Evolutionary conservation across 306 rosid genomes (phyloP), one percentile per base, ranked within the genome.

Genomic region (Boehmeria nivea): DNA sequence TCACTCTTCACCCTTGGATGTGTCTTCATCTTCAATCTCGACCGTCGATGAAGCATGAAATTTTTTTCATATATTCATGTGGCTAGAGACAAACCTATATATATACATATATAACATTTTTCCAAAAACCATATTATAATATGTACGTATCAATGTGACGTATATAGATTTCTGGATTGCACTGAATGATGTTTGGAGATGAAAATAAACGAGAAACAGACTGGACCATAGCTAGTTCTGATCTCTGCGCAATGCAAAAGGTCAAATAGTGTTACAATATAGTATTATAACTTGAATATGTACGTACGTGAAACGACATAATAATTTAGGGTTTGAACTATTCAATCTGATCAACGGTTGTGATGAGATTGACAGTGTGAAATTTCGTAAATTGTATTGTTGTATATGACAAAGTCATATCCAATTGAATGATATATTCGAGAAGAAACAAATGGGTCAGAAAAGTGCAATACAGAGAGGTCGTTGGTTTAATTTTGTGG

Each of bases 401-500:
- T 31, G 9, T 31, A 2, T 31, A 10, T 31, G 36, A 31, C 36
- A 40, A 40, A 40, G 45, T 40, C 45, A 8, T 45, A 18, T 19
- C 21, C 21, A 16, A 45, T 7, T 45, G 24, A 45, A 16, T 45
- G 51, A 45, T 16, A 13, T 10, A 49, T 15, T 28, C 17, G 11
- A 14, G 21, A 38, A 20, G 36, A 20, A n/a, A 54, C 13, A 54
- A 34, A 3, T 2, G 36, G 33, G 49, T 39, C 33, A 23, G 21
- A 57, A 57, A 38, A 57, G 36, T 22, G 23, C 48, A 15, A 19
- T 49, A 13, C 16, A 51, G 17, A 12, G 22, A 11, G 31, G 34
- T 42, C 17, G 36, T 42, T 57, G 61, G 61, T 38, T 57, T 37
- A 52, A 52, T 14, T 52, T 52, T 39, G 61, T 57, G 27, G 49